These are phyloP conservation scores for Dothistroma pini DNA, from an alignment of 2,329 filamentous ascomycete species.

Conservation along the genomic window DNA sequence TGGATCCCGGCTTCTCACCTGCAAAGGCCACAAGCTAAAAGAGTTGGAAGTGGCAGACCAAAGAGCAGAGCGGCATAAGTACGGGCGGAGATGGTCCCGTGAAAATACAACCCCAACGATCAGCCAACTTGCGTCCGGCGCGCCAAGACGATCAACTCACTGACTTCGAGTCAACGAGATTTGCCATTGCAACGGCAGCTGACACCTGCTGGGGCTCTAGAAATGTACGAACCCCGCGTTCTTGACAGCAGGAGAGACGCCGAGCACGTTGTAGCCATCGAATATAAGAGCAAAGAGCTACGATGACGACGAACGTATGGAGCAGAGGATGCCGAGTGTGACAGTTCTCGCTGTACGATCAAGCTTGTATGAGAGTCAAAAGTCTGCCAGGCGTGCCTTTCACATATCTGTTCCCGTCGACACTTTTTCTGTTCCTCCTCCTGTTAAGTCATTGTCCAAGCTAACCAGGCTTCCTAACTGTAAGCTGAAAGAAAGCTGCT, in stretches of 20 bases:
- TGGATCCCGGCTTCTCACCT: constrained; percentile 92
- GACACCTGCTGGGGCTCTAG: background rate
- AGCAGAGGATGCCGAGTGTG: background rate
- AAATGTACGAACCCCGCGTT: background rate
- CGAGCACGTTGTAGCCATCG: background rate
- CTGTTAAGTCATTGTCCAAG: background rate
- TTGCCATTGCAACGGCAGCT: background rate
- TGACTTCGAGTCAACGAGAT: background rate
- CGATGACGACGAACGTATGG: background rate
- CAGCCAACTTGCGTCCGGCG: background rate
- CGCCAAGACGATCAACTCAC: background rate
- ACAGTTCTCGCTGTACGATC: background rate
- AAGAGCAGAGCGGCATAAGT: constrained; percentile 38
- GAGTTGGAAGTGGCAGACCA: constrained; percentile 52
- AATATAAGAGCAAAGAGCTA: background rate
- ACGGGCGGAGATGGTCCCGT: background rate
- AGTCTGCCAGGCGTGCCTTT: background rate
- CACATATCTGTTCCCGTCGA: background rate
- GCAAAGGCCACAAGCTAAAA: constrained; percentile 71
- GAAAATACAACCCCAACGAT: background rate
- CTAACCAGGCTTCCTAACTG: background rate
- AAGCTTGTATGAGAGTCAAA: background rate
- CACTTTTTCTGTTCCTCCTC: background rate
- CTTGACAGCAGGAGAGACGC: background rate
- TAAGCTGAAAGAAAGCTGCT: too few relatives aligned